Conservation (phyloP, 768 basidiomycete genomes). For the Symmetrospora coprosmae region DNA sequence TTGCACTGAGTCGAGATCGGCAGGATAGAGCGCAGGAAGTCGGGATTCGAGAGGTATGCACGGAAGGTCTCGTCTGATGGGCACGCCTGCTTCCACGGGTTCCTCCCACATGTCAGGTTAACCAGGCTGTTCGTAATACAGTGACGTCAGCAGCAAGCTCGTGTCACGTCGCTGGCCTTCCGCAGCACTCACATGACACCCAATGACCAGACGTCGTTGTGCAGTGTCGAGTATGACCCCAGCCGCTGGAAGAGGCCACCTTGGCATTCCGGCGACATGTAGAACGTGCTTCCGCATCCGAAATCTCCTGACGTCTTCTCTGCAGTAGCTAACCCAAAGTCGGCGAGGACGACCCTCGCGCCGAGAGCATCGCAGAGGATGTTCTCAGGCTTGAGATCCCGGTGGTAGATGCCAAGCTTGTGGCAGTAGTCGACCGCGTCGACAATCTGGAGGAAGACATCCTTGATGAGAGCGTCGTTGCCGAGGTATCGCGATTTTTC, state of each 20-base stretch:
- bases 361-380: constrained; percentile 66
- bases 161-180: too few relatives aligned
- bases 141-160: background rate
- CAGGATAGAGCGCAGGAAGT: constrained; percentile 54
- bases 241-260: constrained; percentile 45
- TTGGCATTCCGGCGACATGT: constrained; percentile 70
- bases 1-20: constrained; percentile 60
- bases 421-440: constrained; percentile 91
- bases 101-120: constrained; percentile 64
- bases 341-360: constrained; percentile 65
- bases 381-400: constrained; percentile 92
- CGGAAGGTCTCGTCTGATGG: constrained; percentile 58
- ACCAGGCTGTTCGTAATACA: constrained; percentile 39
- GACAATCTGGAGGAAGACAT: constrained; percentile 81
- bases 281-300: constrained; percentile 91
- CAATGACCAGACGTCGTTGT: constrained; percentile 92
- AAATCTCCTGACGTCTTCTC: constrained; percentile 74
- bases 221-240: constrained; percentile 52
- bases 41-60: constrained; percentile 53
- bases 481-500: constrained; percentile 44
- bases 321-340: constrained; percentile 85
- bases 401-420: constrained; percentile 78
- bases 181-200: constrained; percentile 53
- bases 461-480: constrained; percentile 66
- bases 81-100: constrained; percentile 62